These are phyloP conservation scores for Mimosa bimucronata DNA, from an alignment of 306 rosid genomes.

Conservation along the genomic window DNA sequence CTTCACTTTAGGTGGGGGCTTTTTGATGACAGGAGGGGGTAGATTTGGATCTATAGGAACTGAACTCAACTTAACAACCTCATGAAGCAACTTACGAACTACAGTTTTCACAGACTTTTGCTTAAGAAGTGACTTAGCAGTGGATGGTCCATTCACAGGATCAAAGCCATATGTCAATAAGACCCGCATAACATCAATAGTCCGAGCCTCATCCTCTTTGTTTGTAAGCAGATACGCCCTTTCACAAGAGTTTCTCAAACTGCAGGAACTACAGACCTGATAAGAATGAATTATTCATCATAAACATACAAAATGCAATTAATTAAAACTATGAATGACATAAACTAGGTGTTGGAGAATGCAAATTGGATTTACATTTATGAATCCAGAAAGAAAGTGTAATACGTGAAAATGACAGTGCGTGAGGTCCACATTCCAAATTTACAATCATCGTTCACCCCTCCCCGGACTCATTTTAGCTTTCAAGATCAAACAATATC, in stretches of 20 bases:
- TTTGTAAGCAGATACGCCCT: constrained; percentile 78
- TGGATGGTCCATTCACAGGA: constrained; percentile 64
- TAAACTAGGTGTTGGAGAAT: constrained; percentile 3
- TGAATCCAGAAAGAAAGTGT: neutral
- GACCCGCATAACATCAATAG: constrained; percentile 87
- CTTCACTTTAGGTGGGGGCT: constrained; percentile 89
- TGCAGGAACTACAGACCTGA: constrained; percentile 99
- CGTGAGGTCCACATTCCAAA: neutral
- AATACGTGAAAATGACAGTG: neutral
- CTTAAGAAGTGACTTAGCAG: constrained; percentile 68
- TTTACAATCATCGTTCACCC: neutral
- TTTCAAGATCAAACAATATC: constrained; percentile 32
- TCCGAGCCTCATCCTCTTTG: constrained; percentile 92
- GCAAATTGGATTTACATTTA: neutral
- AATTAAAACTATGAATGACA: neutral
- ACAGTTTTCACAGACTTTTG: constrained; percentile 79
- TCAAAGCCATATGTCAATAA: constrained; percentile 78
- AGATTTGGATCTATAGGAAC: constrained; percentile 96
- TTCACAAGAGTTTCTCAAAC: constrained; percentile 89
- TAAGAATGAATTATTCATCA: constrained; percentile 45
- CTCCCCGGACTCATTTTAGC: neutral
- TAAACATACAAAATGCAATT: constrained; percentile 23
- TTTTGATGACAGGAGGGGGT: constrained; percentile 80
- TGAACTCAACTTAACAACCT: constrained; percentile 91
- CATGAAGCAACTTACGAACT: constrained; percentile 87